These are phyloP conservation scores for Gracilariopsis chorda DNA, from an alignment of 23 red algal species.

Conservation along the genomic window DNA sequence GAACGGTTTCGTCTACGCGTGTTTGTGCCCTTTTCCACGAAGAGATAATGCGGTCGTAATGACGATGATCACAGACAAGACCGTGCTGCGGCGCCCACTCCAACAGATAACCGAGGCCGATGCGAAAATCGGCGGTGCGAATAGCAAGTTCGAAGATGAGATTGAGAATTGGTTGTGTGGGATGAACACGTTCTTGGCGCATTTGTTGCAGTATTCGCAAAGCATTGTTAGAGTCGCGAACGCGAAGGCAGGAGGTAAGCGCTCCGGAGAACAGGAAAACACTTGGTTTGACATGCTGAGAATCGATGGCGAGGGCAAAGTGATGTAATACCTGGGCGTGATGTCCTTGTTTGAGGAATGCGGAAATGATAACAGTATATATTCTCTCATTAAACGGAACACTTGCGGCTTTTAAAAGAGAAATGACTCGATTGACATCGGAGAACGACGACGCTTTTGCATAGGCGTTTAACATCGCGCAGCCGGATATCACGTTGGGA, in stretches of 20 bases:
- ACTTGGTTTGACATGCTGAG: constrained; percentile 24
- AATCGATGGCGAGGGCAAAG: constrained; percentile 9
- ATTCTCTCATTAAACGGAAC: constrained; percentile 37
- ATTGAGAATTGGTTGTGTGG: constrained; percentile 4
- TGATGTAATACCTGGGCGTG: constrained; percentile 33
- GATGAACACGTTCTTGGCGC: background rate
- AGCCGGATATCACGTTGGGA: constrained; percentile 37
- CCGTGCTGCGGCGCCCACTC: background rate
- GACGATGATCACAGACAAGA: background rate
- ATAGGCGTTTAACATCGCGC: constrained; percentile 23
- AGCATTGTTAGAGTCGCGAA: background rate
- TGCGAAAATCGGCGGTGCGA: background rate
- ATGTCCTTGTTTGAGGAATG: background rate
- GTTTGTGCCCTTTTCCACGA: background rate
- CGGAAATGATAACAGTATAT: constrained; percentile 52
- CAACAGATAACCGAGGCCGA: constrained; percentile 21
- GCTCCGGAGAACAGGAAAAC: constrained; percentile 38
- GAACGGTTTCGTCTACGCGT: background rate
- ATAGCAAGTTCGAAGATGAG: constrained; percentile 39
- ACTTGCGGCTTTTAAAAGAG: background rate
- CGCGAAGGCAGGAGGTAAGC: constrained; percentile 32
- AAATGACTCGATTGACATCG: constrained; percentile 27
- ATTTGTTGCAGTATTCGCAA: background rate
- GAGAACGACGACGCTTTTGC: constrained; percentile 6
- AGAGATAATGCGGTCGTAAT: background rate